These are phyloP conservation scores for Marasmius tenuissimus DNA, from an alignment of 1,284 basidiomycete species.

Conservation along the genomic window DNA sequence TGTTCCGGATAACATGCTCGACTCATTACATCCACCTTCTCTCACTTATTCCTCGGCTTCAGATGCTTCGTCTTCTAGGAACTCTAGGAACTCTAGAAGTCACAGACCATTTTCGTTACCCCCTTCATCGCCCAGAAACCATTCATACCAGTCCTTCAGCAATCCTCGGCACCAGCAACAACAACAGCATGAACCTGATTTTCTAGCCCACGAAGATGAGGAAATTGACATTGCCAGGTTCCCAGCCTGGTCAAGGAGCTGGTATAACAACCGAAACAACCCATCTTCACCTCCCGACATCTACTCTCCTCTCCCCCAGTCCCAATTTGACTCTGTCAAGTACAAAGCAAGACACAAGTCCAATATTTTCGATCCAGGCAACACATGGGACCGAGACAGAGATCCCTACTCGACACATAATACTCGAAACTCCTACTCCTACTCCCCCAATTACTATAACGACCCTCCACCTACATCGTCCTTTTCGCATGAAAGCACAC, in stretches of 20 bases:
- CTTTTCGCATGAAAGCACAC: constrained; percentile 34
- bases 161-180: neutral
- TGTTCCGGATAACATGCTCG: constrained; percentile 23
- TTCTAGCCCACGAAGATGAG: constrained; percentile 17
- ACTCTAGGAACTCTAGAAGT: constrained; percentile 21
- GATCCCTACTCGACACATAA: constrained; percentile 11
- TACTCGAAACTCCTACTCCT: constrained; percentile 16
- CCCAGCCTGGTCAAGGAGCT: constrained; percentile 58
- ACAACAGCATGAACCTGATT: constrained; percentile 13
- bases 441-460: constrained; percentile 14
- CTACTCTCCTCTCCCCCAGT: constrained; percentile 33
- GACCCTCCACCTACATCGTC: constrained; percentile 26
- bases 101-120: constrained; percentile 52
- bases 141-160: neutral
- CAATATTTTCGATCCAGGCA: constrained; percentile 40
- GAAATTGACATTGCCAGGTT: constrained; percentile 63
- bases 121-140: constrained; percentile 27
- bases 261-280: constrained; percentile 42
- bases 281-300: constrained; percentile 28
- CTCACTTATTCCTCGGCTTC: constrained; percentile 43
- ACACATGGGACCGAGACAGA: constrained; percentile 22
- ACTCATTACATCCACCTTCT: constrained; percentile 44
- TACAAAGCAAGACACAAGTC: constrained; percentile 19
- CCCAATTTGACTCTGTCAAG: constrained; percentile 23
- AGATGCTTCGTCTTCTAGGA: constrained; percentile 32